A percentile compares a stretch with the other conserved stretches of the same genome.
Evolutionary conservation across 73 alveolate species (phyloP).

Genomic region (Paramecium pentaurelia): DNA sequence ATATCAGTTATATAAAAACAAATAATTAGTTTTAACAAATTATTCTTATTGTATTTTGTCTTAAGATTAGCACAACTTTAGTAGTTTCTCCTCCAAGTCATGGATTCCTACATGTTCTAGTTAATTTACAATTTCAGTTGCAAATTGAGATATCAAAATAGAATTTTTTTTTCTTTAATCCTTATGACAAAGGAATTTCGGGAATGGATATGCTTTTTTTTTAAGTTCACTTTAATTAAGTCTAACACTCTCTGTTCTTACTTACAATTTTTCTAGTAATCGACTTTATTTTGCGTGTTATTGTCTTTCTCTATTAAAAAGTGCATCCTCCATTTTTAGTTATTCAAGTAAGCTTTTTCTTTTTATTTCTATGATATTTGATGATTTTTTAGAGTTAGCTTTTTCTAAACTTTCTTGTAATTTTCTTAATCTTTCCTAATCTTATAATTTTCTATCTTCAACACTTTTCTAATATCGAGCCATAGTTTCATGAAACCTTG

Average conservation of each 20-base stretch:
- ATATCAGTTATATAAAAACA: constrained; percentile 33
- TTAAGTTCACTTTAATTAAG: background rate
- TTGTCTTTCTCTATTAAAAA: background rate
- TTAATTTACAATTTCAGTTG: background rate
- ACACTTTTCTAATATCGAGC: background rate
- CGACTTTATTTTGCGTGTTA: background rate
- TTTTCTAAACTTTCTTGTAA: background rate
- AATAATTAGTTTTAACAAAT: background rate
- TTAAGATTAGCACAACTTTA: background rate
- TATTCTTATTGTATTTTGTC: background rate
- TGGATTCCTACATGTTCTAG: background rate
- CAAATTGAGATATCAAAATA: background rate
- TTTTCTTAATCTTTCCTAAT: background rate
- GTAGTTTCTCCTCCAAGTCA: background rate
- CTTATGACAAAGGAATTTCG: background rate
- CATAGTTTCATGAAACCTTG: background rate
- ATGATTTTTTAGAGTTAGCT: background rate
- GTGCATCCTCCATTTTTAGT: background rate
- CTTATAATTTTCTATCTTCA: background rate
- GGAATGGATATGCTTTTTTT: background rate
- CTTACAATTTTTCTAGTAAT: background rate
- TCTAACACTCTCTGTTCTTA: background rate
- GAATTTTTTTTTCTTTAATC: background rate
- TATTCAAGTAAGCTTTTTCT: background rate
- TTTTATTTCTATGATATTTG: background rate